These are phyloP conservation scores for Pyrenophora teres DNA, from an alignment of 2,329 filamentous ascomycete genomes.

Conservation along the genomic window DNA sequence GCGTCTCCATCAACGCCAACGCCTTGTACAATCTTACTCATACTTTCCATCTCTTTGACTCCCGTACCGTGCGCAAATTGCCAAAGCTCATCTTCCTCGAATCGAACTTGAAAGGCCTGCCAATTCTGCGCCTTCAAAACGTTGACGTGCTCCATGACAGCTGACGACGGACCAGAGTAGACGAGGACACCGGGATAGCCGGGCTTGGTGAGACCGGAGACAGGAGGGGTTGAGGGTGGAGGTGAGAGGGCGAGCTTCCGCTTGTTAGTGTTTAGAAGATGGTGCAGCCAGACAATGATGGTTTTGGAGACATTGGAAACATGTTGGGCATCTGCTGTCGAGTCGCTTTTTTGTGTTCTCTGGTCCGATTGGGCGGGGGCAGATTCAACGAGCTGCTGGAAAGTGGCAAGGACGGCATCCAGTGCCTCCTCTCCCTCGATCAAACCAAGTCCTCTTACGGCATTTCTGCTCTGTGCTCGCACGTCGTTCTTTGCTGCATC, in stretches of 20 bases:
- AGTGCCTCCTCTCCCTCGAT: constrained; percentile 51
- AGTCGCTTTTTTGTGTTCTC: not conserved
- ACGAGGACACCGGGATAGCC: constrained; percentile 54
- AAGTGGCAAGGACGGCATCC: constrained; percentile 49
- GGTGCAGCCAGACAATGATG: constrained; percentile 54
- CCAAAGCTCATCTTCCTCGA: constrained; percentile 49
- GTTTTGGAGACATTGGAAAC: constrained; percentile 35
- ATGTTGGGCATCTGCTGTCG: not conserved
- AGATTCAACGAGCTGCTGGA: constrained; percentile 33
- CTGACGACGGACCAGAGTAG: constrained; percentile 47
- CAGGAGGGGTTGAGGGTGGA: constrained; percentile 25
- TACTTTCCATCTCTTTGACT: constrained; percentile 51
- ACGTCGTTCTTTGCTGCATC: constrained; percentile 45
- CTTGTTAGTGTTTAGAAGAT: constrained; percentile 53
- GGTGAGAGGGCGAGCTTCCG: constrained; percentile 50
- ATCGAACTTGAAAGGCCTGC: constrained; percentile 53
- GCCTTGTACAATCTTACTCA: constrained; percentile 51
- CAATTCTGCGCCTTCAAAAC: constrained; percentile 52
- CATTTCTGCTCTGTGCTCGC: constrained; percentile 38
- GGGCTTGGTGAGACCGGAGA: constrained; percentile 54
- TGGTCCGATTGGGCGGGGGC: not conserved
- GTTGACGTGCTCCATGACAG: constrained; percentile 50
- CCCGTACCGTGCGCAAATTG: constrained; percentile 47
- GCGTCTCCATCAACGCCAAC: constrained; percentile 27
- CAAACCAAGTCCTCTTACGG: constrained; percentile 28